Evolutionary conservation across 306 rosid species (phyloP), one percentile per base, ranked within the genome.

Genomic region (Acacia melanoxylon): DNA sequence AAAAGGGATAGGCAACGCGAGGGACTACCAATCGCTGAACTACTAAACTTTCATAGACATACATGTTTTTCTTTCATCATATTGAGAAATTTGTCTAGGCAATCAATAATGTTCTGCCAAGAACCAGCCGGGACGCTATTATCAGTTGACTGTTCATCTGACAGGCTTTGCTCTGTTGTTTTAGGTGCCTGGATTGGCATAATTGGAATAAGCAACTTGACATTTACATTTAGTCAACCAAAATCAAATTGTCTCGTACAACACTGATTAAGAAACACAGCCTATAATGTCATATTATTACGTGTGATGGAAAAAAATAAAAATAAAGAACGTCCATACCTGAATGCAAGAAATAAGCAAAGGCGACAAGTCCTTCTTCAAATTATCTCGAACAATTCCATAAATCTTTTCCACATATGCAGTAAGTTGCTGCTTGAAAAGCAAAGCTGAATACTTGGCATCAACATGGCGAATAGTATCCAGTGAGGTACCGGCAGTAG

Each of bases 361-460:
- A 51, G 97, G 94, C 11, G 88, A 88, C 74, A 95, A 84, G 46
- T 92, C 99, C 80, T 86, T 88, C 86, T 83, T 93, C 85, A 93
- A 78, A 80, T 91, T 93, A 81, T 92, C 97, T 84, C 98, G 84
- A 83, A 92, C 77, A 33, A 93, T 93, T 83, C 97, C 99, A 73
- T 86, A 91, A 82, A 95, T 90, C 86, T 85, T 95, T 78, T 95
- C 99, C 74, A 93, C 97, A 74, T 90, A 92, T 74, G 97, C 98
- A 79, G 97, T 90, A 58, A 95, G 98, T 67, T 95, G 99, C 81
- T 93, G 93, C 92, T 92, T 95, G 86, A 95, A 95, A 67, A 95
- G 97, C 83, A 93, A 85, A 76, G 99, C 98, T 6, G 99, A 98
- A 85, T 93, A 90, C 85, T 91, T 95, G 70, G 97, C 99, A 68